Percentiles rank a stretch among this genome's conserved stretches.
Conservation (phyloP, 805 yeast genomes). For the Saccharomyces paradoxus region DNA sequence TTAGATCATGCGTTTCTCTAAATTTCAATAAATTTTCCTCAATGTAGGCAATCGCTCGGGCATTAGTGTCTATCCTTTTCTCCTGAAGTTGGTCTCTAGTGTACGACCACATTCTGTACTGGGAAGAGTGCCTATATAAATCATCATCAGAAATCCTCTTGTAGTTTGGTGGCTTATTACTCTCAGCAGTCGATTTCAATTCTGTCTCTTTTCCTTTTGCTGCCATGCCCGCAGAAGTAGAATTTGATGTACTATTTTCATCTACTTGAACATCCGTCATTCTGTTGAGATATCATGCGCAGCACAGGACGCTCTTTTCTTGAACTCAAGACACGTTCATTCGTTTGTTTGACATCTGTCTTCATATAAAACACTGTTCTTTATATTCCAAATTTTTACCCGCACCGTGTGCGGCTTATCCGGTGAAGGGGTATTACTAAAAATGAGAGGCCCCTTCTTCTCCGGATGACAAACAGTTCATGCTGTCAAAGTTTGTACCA, state of each 20-base stretch:
- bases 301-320: neutral
- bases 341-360: neutral
- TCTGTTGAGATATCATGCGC: neutral
- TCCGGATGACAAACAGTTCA: neutral
- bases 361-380: neutral
- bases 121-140: constrained; percentile 78
- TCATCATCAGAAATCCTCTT: constrained; percentile 67
- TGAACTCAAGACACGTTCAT: neutral
- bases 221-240: neutral
- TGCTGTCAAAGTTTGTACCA: neutral
- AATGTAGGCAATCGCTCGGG: constrained; percentile 38
- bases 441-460: neutral
- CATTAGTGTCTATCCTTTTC: constrained; percentile 43
- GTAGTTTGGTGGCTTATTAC: constrained; percentile 13
- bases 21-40: constrained; percentile 30
- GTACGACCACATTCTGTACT: constrained; percentile 81
- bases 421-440: neutral
- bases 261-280: neutral
- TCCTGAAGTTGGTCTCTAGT: constrained; percentile 48
- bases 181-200: neutral
- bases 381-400: neutral
- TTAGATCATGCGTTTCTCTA: constrained; percentile 24
- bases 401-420: neutral
- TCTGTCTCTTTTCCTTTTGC: neutral
- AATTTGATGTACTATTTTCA: neutral